Evolutionary conservation across 192 early-diverging fungal genomes (phyloP).

Genomic region (Rhizophlyctis rosea): DNA sequence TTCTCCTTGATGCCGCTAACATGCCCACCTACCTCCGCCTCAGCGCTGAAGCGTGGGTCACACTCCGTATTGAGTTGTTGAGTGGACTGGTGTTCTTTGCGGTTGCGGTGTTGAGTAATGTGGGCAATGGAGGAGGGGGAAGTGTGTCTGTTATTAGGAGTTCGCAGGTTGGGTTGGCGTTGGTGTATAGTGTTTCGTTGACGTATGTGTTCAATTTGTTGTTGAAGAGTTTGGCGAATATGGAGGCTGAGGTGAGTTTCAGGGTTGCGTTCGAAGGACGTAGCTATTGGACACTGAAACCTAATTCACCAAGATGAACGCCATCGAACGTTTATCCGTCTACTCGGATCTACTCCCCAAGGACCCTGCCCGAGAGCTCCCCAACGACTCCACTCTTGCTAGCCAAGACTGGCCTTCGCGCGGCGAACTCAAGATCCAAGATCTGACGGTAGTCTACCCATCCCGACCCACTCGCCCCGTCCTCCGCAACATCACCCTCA

Average conservation of each 20-base stretch:
- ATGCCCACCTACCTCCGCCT: conserved; percentile 15
- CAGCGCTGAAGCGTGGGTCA: conserved; percentile 23
- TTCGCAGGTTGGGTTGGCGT: conserved; percentile 28
- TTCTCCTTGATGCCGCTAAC: conserved; percentile 10
- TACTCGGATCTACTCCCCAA: conserved; percentile 36
- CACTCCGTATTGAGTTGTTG: conserved; percentile 16
- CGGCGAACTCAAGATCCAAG: conserved; percentile 42
- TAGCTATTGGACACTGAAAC: no score
- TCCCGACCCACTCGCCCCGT: conserved; percentile 33
- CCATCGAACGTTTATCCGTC: conserved; percentile 43
- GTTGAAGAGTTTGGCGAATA: conserved; percentile 54
- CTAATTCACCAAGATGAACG: no score
- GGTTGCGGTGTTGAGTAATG: conserved; percentile 9
- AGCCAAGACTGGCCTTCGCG: conserved; percentile 49
- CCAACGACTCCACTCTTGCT: conserved; percentile 14
- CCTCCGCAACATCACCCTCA: conserved; percentile 54
- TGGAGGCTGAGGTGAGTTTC: conserved; percentile 38
- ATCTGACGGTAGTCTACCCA: conserved; percentile 53
- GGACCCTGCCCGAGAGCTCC: conserved; percentile 21
- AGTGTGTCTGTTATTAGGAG: no score
- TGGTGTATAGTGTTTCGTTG: conserved; percentile 32
- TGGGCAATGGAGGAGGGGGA: no score
- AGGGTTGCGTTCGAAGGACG: no score
- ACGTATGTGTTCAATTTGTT: conserved; percentile 65
- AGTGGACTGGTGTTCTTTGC: conserved; percentile 5